Percentiles rank a stretch among this genome's conserved stretches.
Evolutionary conservation across 805 yeast genomes (phyloP).

Genomic region (Schwanniomyces sp.): DNA sequence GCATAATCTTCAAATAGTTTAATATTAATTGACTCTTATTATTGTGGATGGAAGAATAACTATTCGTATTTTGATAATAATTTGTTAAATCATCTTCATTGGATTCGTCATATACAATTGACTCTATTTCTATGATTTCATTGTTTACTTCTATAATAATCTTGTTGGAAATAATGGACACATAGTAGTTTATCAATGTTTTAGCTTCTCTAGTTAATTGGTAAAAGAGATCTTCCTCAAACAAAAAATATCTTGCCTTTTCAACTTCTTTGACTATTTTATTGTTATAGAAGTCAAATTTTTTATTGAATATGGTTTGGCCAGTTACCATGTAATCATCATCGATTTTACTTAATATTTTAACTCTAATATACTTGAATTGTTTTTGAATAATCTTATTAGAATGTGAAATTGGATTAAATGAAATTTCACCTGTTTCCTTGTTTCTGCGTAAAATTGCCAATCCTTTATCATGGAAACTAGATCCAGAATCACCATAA

Average conservation of each 20-base stretch:
- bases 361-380: slow-evolving; percentile 56
- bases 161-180: slow-evolving; percentile 61
- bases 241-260: slow-evolving; percentile 69
- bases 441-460: slow-evolving; percentile 63
- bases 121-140: slow-evolving; percentile 69
- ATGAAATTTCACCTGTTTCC: slow-evolving; percentile 30
- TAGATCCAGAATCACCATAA: slow-evolving; percentile 87
- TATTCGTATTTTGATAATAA: slow-evolving; percentile 28
- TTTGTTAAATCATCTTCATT: slow-evolving; percentile 38
- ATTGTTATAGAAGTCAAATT: slow-evolving; percentile 10
- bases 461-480: slow-evolving; percentile 68
- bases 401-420: slow-evolving; percentile 27
- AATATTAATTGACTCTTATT: slow-evolving; percentile 55
- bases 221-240: slow-evolving; percentile 86
- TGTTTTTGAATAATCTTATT: slow-evolving; percentile 34
- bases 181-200: slow-evolving; percentile 64
- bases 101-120: slow-evolving; percentile 45
- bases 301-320: slow-evolving; percentile 42
- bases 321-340: slow-evolving; percentile 58
- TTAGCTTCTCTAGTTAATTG: slow-evolving; percentile 78
- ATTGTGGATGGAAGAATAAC: slow-evolving; percentile 29
- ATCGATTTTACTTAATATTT: slow-evolving; percentile 54
- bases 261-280: slow-evolving; percentile 54
- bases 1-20: slow-evolving; percentile 55
- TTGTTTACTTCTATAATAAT: slow-evolving; percentile 65